Evolutionary conservation across 352 stramenopile genomes (phyloP), one percentile per base, ranked within the genome.

Genomic region (Phytophthora kernoviae): DNA sequence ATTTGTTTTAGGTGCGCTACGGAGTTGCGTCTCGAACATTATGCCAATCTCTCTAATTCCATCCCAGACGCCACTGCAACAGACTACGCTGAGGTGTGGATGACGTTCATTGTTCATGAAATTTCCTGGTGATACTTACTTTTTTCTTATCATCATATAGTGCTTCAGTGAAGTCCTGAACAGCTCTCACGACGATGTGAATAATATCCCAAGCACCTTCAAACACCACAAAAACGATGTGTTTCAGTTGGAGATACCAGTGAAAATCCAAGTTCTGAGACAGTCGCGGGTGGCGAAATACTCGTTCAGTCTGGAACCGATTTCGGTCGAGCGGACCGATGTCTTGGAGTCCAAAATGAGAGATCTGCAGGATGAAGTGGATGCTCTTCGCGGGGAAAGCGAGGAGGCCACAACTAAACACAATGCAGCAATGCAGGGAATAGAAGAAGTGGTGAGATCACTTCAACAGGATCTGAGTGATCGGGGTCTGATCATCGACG

Each of bases 321-420:
- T 62, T 18, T 26, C 51, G 2, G 9, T 62, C 17, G 40, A 58
- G 12, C 48, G 26, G 17, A 54, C 59, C 22, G 48, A 65, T 10
- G 41, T 65, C 10, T 15, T 65, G 9, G 47, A 65, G 48, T 58
- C 56, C n/a, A 65, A 54, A 33, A 20, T 65, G 43, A 41, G 57
- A 9, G 57, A 65, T 6, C 33, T 44, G 27, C 21, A 58, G 21
- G 42, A 54, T 20, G 42, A 53, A 21, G 2, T 65, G 1, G 17
- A 62, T 3, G 10, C 11, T 14, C 51, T 67, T 41, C 51, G 53
- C 4, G 45, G 9, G 14, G 47, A 44, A 14, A 33, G 47, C 12
- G 47, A 32, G 11, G 33, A 44, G 12, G 33, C 21, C 4, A 21
- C 18, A 44, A 17, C 33, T 9, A 17, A 36, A 18, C 47, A 44